Percentiles rank a stretch among this genome's conserved stretches.
Evolutionary conservation across 2,329 filamentous ascomycete genomes (phyloP).

Genomic region (Penicillium sp.): DNA sequence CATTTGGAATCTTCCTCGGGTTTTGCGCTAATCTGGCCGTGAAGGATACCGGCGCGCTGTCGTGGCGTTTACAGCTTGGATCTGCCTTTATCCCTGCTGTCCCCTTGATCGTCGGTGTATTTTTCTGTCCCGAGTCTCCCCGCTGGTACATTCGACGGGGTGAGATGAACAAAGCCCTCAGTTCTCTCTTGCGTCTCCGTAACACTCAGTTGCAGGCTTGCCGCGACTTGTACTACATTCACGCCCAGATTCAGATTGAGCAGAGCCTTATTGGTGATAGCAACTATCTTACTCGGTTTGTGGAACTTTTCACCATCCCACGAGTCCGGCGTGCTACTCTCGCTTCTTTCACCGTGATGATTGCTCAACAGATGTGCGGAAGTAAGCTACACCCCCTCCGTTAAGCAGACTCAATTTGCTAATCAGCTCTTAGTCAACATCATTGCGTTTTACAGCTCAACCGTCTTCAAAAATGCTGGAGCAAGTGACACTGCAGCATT

Average conservation of each 20-base stretch:
- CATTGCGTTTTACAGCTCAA: constrained; percentile 73
- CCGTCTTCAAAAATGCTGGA: constrained; percentile 57
- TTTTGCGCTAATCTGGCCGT: constrained; percentile 66
- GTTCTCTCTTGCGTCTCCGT: constrained; percentile 58
- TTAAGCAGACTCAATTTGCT: not conserved
- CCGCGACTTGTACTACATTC: constrained; percentile 53
- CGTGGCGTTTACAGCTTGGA: constrained; percentile 65
- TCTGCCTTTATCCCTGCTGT: constrained; percentile 67
- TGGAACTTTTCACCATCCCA: constrained; percentile 52
- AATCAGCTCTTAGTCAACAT: constrained; percentile 56
- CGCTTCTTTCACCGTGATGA: constrained; percentile 79
- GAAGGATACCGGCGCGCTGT: constrained; percentile 57
- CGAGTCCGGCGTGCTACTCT: constrained; percentile 63
- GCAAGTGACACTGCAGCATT: constrained; percentile 58
- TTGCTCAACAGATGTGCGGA: constrained; percentile 71
- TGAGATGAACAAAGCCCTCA: constrained; percentile 61
- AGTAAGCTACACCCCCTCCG: constrained; percentile 21
- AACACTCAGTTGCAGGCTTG: constrained; percentile 62
- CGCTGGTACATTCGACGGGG: constrained; percentile 69
- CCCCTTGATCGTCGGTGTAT: constrained; percentile 60
- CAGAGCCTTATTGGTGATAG: constrained; percentile 42
- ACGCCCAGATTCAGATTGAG: constrained; percentile 54
- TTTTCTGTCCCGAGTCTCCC: constrained; percentile 65
- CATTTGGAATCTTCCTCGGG: constrained; percentile 67
- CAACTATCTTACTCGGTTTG: constrained; percentile 63